These are phyloP conservation scores for Talaromyces funiculosus DNA, from an alignment of 2,329 filamentous ascomycete genomes.

Conservation along the genomic window DNA sequence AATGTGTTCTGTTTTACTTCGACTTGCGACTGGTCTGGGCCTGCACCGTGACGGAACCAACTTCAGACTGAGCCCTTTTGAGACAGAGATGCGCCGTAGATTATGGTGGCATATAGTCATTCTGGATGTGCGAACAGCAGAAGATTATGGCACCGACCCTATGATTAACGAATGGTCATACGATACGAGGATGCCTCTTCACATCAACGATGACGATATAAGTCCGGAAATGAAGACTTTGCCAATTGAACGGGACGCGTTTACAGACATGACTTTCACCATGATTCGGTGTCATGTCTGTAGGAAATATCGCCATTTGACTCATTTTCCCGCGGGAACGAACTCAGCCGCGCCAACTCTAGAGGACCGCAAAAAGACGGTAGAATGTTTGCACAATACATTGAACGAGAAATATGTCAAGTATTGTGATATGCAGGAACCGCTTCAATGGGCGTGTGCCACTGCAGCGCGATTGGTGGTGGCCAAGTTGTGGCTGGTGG, in stretches of 20 bases:
- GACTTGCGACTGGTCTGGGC: slow-evolving; percentile 43
- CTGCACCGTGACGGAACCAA: slow-evolving; percentile 48
- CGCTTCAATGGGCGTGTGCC: slow-evolving; percentile 62
- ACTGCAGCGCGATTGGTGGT: slow-evolving; percentile 66
- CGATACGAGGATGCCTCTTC: slow-evolving; percentile 46
- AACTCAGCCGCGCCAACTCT: slow-evolving; percentile 17
- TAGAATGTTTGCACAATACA: slow-evolving; percentile 50
- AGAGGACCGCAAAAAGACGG: slow-evolving; percentile 39
- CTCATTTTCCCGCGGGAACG: slow-evolving; percentile 29
- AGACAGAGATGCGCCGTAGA: slow-evolving; percentile 49
- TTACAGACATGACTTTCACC: slow-evolving; percentile 50
- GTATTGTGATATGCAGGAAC: slow-evolving; percentile 47
- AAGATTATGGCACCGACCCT: slow-evolving; percentile 47
- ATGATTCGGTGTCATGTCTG: slow-evolving; percentile 52
- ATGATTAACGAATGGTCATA: slow-evolving; percentile 40
- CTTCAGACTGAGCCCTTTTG: slow-evolving; percentile 44
- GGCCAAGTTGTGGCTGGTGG: slow-evolving; percentile 70
- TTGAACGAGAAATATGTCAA: slow-evolving; percentile 52
- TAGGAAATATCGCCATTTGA: slow-evolving; percentile 35
- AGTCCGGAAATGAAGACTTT: slow-evolving; percentile 43
- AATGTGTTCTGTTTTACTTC: slow-evolving; percentile 38
- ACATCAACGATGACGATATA: slow-evolving; percentile 50
- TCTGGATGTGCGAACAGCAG: slow-evolving; percentile 45
- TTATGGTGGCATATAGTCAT: slow-evolving; percentile 48
- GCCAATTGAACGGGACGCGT: slow-evolving; percentile 46